phyloP scores from a whole-genome alignment of 345 rosid species.

The Alliaria petiolata region DNA sequence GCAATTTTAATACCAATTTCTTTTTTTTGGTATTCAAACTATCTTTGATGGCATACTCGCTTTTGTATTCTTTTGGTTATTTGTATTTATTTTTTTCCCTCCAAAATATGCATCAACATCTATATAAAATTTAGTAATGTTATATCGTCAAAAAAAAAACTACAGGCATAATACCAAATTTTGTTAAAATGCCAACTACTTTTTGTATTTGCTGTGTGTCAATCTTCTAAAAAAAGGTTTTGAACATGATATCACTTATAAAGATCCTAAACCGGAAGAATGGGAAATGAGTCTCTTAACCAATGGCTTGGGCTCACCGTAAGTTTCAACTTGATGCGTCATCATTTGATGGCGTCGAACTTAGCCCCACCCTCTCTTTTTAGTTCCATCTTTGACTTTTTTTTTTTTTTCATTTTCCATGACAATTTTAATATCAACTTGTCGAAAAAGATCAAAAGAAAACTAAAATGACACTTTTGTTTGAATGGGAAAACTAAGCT shows the following conservation, averaged over 20 bases:
- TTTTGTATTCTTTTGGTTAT: background rate
- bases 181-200: background rate
- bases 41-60: background rate
- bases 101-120: background rate
- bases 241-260: too few species aligned
- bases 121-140: background rate
- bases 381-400: constrained; percentile 2
- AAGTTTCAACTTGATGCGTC: constrained; percentile 21
- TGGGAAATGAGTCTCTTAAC: background rate
- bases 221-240: background rate
- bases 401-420: background rate
- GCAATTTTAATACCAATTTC: background rate
- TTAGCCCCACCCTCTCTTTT: constrained; percentile 11
- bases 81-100: background rate
- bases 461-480: background rate
- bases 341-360: constrained; percentile 26
- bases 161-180: background rate
- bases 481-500: background rate
- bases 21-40: background rate
- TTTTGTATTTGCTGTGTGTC: background rate
- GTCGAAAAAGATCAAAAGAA: background rate
- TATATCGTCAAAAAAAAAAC: background rate
- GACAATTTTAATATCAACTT: background rate
- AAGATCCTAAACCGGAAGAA: background rate
- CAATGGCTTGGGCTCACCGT: constrained; percentile 13